phyloP scores from a whole-genome alignment of 2,329 filamentous ascomycete species.

The Zymoseptoria ardabiliae region DNA sequence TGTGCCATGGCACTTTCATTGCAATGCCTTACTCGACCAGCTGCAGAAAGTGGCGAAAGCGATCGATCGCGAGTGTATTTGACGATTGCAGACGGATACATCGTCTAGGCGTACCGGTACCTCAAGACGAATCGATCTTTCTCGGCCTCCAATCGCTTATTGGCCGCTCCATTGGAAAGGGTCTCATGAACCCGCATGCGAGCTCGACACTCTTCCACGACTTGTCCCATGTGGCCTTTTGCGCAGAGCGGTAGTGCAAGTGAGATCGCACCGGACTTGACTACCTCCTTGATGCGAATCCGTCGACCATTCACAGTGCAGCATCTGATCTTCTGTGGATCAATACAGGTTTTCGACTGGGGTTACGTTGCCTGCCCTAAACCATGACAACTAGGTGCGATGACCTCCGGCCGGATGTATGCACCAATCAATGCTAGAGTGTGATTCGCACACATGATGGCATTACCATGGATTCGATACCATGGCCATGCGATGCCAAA shows the following conservation, averaged over 20 bases:
- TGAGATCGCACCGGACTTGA: too few relatives aligned
- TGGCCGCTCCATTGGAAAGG: neutral
- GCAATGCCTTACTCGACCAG: neutral
- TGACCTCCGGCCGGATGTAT: neutral
- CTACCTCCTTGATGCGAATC: neutral
- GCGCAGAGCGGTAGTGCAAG: neutral
- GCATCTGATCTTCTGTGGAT: neutral
- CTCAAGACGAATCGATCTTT: neutral
- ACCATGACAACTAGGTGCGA: neutral
- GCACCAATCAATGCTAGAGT: neutral
- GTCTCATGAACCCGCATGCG: neutral
- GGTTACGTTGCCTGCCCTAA: neutral
- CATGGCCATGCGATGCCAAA: neutral
- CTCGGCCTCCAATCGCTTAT: neutral
- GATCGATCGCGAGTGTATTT: neutral
- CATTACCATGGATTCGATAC: neutral
- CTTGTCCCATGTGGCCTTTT: neutral
- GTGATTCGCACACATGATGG: neutral
- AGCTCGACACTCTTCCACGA: neutral
- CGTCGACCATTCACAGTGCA: too few relatives aligned
- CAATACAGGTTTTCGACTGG: neutral
- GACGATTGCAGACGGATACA: neutral
- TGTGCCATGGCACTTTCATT: neutral
- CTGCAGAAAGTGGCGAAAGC: neutral
- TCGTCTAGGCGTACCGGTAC: neutral